Evolutionary conservation across 1,284 basidiomycete genomes (phyloP).

Genomic region (Athelia psychrophila): DNA sequence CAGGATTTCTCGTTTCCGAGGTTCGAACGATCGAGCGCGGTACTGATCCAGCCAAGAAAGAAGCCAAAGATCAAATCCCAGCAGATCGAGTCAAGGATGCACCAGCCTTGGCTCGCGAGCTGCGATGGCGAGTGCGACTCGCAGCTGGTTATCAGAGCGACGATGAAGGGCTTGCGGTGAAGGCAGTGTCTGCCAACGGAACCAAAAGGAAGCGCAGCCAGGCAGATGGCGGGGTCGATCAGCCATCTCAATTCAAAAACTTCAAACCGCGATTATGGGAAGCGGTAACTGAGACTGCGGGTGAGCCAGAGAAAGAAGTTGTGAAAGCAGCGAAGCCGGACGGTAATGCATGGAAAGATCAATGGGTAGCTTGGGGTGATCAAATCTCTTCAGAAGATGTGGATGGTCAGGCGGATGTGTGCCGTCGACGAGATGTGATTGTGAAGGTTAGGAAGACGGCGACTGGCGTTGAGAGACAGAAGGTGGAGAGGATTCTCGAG

Average conservation of each 20-base stretch:
- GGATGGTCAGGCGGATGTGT: conserved; percentile 43
- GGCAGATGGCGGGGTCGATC: conserved; percentile 21
- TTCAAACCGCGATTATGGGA: conserved; percentile 71
- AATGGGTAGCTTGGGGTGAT: conserved; percentile 34
- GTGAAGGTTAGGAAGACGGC: conserved; percentile 57
- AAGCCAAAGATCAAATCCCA: conserved; percentile 80
- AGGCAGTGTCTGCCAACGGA: conserved; percentile 24
- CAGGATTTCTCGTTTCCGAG: conserved; percentile 80
- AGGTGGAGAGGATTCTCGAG: conserved; percentile 64
- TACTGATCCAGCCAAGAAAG: conserved; percentile 58
- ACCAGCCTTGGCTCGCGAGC: conserved; percentile 72
- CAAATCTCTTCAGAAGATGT: conserved; percentile 28
- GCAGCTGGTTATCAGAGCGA: conserved; percentile 69
- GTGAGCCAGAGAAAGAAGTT: conserved; percentile 35
- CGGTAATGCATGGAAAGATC: conserved; percentile 30
- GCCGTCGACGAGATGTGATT: conserved; percentile 45
- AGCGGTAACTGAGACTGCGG: conserved; percentile 37
- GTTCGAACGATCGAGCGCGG: conserved; percentile 66
- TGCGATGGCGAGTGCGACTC: conserved; percentile 74
- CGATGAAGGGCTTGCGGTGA: conserved; percentile 45
- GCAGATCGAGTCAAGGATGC: conserved; percentile 79
- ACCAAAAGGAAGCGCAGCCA: conserved; percentile 57
- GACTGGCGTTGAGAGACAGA: conserved; percentile 63
- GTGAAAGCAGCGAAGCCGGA: conserved; percentile 34
- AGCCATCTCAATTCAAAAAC: conserved; percentile 49